Evolutionary conservation across 2,329 filamentous ascomycete species (phyloP).

Genomic region (Colletotrichum higginsianum): DNA sequence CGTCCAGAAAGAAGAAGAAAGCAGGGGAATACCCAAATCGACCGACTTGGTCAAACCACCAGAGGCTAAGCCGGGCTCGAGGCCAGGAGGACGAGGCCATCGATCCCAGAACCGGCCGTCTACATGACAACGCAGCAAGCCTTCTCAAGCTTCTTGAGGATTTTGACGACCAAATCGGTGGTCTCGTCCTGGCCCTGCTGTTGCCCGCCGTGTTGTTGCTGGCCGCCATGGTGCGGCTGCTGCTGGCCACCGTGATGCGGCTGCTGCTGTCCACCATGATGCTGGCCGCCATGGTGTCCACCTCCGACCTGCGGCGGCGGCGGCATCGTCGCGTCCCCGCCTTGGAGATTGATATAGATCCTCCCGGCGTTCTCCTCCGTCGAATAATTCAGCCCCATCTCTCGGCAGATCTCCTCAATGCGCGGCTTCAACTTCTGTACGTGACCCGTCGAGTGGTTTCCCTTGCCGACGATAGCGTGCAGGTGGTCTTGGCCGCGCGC

Average conservation of each 20-base stretch:
- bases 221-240: conserved; percentile 58
- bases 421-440: conserved; percentile 97
- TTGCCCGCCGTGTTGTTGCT: conserved; percentile 49
- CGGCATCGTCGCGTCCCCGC: conserved; percentile 72
- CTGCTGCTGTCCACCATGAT: conserved; percentile 61
- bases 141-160: conserved; percentile 77
- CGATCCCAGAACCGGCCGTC: conserved; percentile 36
- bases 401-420: conserved; percentile 87
- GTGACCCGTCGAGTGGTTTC: conserved; percentile 86
- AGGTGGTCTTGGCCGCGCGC: conserved; percentile 83
- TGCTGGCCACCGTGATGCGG: conserved; percentile 60
- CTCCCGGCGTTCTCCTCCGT: conserved; percentile 92
- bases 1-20: not conserved
- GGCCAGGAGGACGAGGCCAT: not conserved
- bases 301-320: conserved; percentile 56
- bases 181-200: conserved; percentile 68
- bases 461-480: conserved; percentile 96
- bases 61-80: not conserved
- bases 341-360: conserved; percentile 89
- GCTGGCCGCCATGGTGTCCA: conserved; percentile 57
- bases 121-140: conserved; percentile 84
- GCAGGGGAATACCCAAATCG: not conserved
- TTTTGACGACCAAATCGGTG: conserved; percentile 72
- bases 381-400: conserved; percentile 85
- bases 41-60: not conserved